These are phyloP conservation scores for Globisporangium echinulatum DNA, from an alignment of 352 stramenopile species.

Conservation along the genomic window DNA sequence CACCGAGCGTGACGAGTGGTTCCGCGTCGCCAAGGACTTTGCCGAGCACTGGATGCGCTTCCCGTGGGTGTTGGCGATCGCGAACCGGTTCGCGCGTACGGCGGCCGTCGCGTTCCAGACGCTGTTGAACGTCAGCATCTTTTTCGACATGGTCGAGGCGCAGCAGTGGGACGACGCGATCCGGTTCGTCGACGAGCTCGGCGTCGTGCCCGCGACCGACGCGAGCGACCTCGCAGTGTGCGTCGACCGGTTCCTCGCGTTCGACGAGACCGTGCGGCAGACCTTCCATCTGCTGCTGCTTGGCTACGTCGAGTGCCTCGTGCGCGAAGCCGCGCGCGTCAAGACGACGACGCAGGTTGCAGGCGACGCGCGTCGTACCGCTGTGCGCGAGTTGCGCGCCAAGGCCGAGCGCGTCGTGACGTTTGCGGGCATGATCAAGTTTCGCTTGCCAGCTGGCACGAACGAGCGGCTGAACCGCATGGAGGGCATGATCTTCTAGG, in stretches of 20 bases:
- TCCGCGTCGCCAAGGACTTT: constrained; percentile 78
- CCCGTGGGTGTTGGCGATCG: constrained; percentile 71
- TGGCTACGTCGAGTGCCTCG: constrained; percentile 84
- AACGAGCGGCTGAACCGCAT: constrained; percentile 84
- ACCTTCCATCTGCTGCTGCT: constrained; percentile 84
- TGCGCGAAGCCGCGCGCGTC: constrained; percentile 70
- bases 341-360: constrained; percentile 69
- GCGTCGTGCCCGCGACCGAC: constrained; percentile 61
- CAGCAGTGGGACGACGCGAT: constrained; percentile 82
- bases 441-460: constrained; percentile 69
- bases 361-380: constrained; percentile 43
- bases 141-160: constrained; percentile 78
- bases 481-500: constrained; percentile 85
- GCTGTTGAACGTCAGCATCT: constrained; percentile 82
- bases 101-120: constrained; percentile 79
- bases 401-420: constrained; percentile 82
- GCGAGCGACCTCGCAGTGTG: constrained; percentile 51
- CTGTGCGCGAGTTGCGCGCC: constrained; percentile 43
- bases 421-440: constrained; percentile 87
- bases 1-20: constrained; percentile 72
- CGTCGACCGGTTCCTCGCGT: constrained; percentile 79
- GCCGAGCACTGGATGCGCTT: constrained; percentile 85
- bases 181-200: constrained; percentile 74
- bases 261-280: constrained; percentile 75
- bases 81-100: constrained; percentile 62